Percentiles rank a stretch among this genome's conserved stretches.
phyloP scores from a whole-genome alignment of 164 flowering plant species.

The Dillenia suffruticosa region DNA sequence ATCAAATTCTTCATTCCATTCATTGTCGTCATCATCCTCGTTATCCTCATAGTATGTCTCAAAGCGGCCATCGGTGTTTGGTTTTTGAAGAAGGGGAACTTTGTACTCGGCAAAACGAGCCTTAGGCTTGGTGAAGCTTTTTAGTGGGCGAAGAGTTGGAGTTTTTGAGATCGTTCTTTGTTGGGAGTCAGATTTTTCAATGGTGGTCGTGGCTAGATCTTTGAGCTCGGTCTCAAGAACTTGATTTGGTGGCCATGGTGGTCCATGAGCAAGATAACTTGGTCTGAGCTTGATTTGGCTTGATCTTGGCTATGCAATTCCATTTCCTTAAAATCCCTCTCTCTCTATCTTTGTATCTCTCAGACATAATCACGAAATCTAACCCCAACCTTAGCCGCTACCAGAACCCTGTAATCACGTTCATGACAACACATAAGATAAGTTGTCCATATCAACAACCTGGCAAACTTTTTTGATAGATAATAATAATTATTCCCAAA shows the following conservation, averaged over 20 bases:
- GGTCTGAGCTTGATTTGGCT: conserved; percentile 1
- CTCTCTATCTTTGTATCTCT: too few species aligned
- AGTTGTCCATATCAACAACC: too few species aligned
- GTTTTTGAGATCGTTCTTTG: not conserved
- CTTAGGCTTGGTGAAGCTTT: conserved; percentile 32
- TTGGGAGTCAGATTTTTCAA: not conserved
- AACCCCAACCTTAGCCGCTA: too few species aligned
- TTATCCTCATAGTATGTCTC: not conserved
- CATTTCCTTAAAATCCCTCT: not conserved
- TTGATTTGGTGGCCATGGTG: not conserved
- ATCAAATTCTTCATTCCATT: not conserved
- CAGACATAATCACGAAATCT: too few species aligned
- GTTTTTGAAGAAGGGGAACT: conserved; percentile 8
- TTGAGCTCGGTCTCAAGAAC: conserved; percentile 2
- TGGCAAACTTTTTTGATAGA: too few species aligned
- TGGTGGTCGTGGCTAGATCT: not conserved
- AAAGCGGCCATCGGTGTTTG: not conserved
- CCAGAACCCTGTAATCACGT: too few species aligned
- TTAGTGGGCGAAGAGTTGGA: conserved; percentile 21
- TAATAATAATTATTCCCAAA: too few species aligned
- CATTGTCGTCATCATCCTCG: conserved; percentile 7
- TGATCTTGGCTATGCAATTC: conserved; percentile 8
- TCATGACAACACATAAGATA: too few species aligned
- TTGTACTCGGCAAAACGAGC: conserved; percentile 27
- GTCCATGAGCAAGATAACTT: conserved; percentile 14